phyloP scores from a whole-genome alignment of 768 basidiomycete species.

The Podaxis carcinomalis region DNA sequence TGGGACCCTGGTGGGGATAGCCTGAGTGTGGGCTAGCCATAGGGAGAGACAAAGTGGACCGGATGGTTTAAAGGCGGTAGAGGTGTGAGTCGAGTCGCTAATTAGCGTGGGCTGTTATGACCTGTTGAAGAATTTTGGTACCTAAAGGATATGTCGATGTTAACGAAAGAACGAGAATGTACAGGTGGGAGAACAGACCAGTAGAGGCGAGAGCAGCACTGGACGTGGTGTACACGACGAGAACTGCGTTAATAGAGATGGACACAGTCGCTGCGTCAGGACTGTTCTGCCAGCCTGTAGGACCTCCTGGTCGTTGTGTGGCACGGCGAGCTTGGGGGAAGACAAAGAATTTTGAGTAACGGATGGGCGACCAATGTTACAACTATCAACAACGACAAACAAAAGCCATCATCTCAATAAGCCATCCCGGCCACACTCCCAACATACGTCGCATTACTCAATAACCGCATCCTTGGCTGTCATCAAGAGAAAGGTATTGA shows the following conservation, averaged over 20 bases:
- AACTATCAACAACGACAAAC: neutral
- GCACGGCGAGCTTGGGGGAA: neutral
- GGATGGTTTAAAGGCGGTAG: neutral
- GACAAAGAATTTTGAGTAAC: slow-evolving; percentile 3
- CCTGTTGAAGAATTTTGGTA: neutral
- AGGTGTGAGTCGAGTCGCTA: neutral
- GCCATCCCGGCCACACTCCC: neutral
- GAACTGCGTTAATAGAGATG: neutral
- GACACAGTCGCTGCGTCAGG: neutral
- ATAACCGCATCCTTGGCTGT: neutral
- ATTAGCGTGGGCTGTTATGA: neutral
- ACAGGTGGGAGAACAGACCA: neutral
- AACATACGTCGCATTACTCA: neutral
- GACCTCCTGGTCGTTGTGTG: neutral
- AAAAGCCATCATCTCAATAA: neutral
- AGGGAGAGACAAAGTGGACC: neutral
- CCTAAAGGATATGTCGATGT: neutral
- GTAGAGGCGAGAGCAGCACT: neutral
- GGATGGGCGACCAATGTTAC: neutral
- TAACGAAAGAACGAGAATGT: neutral
- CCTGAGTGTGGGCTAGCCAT: slow-evolving; percentile 20
- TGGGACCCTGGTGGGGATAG: slow-evolving; percentile 21
- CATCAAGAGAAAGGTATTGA: neutral
- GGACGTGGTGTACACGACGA: neutral
- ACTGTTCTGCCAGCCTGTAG: neutral